Evolutionary conservation across 2,329 filamentous ascomycete genomes (phyloP).

Genomic region (Claviceps arundinis): DNA sequence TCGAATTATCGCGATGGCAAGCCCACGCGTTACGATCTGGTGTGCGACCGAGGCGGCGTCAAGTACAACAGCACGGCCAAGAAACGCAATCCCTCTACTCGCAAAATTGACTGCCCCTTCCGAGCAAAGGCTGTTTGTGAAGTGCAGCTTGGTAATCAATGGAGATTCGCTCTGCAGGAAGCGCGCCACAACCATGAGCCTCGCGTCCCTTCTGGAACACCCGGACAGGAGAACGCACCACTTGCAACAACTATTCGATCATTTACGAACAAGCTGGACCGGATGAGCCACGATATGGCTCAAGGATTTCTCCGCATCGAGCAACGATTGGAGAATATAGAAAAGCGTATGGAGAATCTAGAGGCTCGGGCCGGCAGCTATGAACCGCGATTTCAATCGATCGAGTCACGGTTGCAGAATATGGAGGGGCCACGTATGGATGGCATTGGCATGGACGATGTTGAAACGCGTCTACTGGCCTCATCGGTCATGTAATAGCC

Average conservation of each 20-base stretch:
- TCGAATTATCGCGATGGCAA: conserved; percentile 52
- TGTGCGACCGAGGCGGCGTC: conserved; percentile 49
- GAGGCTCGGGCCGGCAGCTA: conserved; percentile 31
- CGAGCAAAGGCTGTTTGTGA: conserved; percentile 51
- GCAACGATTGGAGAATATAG: conserved; percentile 34
- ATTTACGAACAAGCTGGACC: conserved; percentile 46
- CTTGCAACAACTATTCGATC: conserved; percentile 44
- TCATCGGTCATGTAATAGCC: conserved; percentile 28
- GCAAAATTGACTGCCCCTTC: conserved; percentile 51
- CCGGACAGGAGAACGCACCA: conserved; percentile 44
- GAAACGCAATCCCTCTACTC: conserved; percentile 50
- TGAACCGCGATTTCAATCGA: conserved; percentile 31
- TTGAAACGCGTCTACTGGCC: conserved; percentile 29
- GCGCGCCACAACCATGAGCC: conserved; percentile 49
- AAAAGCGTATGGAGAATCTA: conserved; percentile 42
- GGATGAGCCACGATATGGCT: conserved; percentile 41
- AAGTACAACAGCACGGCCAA: conserved; percentile 53
- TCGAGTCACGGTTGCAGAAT: conserved; percentile 28
- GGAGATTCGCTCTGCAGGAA: conserved; percentile 50
- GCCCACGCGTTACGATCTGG: conserved; percentile 48
- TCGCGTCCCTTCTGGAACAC: conserved; percentile 37
- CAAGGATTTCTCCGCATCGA: conserved; percentile 40
- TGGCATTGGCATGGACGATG: conserved; percentile 30
- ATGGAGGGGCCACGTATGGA: conserved; percentile 30
- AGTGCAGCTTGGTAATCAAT: conserved; percentile 48